These are phyloP conservation scores for Phytophthora idaei DNA, from an alignment of 352 stramenopile species.

Conservation along the genomic window DNA sequence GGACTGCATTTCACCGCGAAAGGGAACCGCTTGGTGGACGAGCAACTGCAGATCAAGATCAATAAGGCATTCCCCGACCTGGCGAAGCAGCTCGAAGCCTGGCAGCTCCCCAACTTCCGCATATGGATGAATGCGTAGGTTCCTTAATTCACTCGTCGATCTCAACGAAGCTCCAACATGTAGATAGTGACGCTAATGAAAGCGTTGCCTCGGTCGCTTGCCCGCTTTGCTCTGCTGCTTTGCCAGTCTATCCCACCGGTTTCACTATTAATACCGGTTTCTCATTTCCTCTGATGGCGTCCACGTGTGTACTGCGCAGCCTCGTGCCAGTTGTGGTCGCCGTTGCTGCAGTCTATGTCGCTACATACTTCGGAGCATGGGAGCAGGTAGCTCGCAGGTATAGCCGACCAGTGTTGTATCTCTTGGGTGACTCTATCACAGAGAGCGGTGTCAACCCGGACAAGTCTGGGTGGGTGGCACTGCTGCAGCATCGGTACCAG, in stretches of 20 bases:
- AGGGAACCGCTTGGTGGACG: slow-evolving; percentile 53
- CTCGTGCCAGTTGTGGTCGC: slow-evolving; percentile 15
- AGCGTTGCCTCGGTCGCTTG: neutral
- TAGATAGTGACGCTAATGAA: neutral
- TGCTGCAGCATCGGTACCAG: slow-evolving; percentile 55
- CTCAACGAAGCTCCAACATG: neutral
- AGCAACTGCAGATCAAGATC: slow-evolving; percentile 47
- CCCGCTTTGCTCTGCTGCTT: neutral
- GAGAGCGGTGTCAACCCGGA: slow-evolving; percentile 46
- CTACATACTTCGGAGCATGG: slow-evolving; percentile 23
- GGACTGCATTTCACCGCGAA: slow-evolving; percentile 59
- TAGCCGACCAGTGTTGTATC: slow-evolving; percentile 36
- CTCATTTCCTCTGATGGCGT: slow-evolving; percentile 7
- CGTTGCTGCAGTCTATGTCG: slow-evolving; percentile 14
- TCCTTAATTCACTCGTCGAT: neutral
- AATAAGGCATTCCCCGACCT: slow-evolving; percentile 29
- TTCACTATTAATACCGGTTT: slow-evolving; percentile 17
- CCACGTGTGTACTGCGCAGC: slow-evolving; percentile 2
- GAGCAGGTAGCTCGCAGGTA: slow-evolving; percentile 2
- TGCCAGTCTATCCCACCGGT: slow-evolving; percentile 9
- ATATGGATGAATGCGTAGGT: slow-evolving; percentile 31
- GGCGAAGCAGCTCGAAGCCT: slow-evolving; percentile 34
- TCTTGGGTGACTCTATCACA: slow-evolving; percentile 76
- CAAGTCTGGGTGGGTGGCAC: slow-evolving; percentile 47
- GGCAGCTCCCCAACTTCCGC: slow-evolving; percentile 44